A percentile compares a stretch with the other conserved stretches of the same genome.
Evolutionary conservation across 2,329 filamentous ascomycete species (phyloP).

Genomic region (Fusarium luffae): DNA sequence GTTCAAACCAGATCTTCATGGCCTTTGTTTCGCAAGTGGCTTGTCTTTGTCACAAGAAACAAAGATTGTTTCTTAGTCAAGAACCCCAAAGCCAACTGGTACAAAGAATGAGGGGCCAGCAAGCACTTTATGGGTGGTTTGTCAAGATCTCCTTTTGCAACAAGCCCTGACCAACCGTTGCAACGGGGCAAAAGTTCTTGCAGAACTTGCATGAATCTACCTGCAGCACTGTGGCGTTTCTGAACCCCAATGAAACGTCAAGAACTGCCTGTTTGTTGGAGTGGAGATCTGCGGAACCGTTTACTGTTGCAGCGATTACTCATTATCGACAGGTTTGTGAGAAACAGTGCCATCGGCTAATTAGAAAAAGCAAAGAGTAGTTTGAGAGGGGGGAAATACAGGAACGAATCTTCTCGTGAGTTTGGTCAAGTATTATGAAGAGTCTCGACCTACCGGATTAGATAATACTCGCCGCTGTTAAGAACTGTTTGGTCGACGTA

Average conservation of each 20-base stretch:
- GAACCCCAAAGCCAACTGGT: too few species aligned
- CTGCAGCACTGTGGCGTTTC: constrained; percentile 7
- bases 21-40: not conserved
- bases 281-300: not conserved
- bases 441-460: not conserved
- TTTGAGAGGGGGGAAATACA: too few species aligned
- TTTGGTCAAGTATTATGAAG: too few species aligned
- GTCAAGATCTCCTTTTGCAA: not conserved
- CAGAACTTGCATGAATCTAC: not conserved
- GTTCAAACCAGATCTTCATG: too few species aligned
- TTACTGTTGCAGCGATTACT: not conserved
- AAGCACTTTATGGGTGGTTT: not conserved
- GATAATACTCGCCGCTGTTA: not conserved
- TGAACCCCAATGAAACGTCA: not conserved
- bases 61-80: too few species aligned
- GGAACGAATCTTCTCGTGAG: too few species aligned
- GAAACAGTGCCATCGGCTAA: not conserved
- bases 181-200: not conserved
- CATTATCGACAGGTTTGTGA: not conserved
- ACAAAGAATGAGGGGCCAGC: not conserved
- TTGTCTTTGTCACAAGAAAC: not conserved
- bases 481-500: not conserved
- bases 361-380: not conserved
- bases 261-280: not conserved
- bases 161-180: not conserved